Evolutionary conservation across 2,329 filamentous ascomycete genomes (phyloP).

Genomic region (Phyllachora maydis): DNA sequence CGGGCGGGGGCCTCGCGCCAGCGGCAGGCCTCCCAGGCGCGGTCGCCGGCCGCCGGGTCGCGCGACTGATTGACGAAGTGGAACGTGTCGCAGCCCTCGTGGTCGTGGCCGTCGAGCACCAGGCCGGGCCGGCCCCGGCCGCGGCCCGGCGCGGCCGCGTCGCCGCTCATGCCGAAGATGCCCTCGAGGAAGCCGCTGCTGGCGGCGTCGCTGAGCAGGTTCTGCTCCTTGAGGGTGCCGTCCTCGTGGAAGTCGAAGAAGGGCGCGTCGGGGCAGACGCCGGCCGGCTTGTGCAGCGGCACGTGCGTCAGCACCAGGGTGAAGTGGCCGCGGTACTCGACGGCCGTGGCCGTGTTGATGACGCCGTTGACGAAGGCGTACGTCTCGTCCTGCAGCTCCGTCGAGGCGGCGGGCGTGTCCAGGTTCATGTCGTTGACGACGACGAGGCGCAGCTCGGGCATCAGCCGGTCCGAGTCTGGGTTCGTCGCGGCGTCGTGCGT

Average conservation of each 20-base stretch:
- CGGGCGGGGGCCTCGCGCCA: slow-evolving; percentile 22
- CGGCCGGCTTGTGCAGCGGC: slow-evolving; percentile 64
- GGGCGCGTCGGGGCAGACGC: slow-evolving; percentile 67
- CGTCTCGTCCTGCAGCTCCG: slow-evolving; percentile 50
- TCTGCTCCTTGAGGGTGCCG: slow-evolving; percentile 73
- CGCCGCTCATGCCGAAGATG: slow-evolving; percentile 56
- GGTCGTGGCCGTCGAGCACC: slow-evolving; percentile 84
- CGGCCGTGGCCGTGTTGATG: slow-evolving; percentile 39
- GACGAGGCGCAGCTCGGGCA: slow-evolving; percentile 59
- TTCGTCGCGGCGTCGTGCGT: slow-evolving; percentile 20
- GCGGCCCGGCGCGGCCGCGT: slow-evolving; percentile 30
- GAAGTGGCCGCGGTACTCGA: slow-evolving; percentile 42
- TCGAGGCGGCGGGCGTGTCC: slow-evolving; percentile 55
- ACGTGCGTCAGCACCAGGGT: slow-evolving; percentile 85
- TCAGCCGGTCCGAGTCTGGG: slow-evolving; percentile 22
- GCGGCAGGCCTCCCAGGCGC: slow-evolving; percentile 25
- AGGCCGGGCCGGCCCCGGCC: slow-evolving; percentile 55
- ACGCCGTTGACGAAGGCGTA: slow-evolving; percentile 57
- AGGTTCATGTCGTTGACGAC: slow-evolving; percentile 88
- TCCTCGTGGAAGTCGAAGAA: slow-evolving; percentile 60
- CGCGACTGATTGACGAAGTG: slow-evolving; percentile 50
- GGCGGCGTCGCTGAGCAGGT: slow-evolving; percentile 58
- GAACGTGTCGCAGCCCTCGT: slow-evolving; percentile 78
- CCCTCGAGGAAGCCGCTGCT: slow-evolving; percentile 64
- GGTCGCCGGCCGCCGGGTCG: slow-evolving; percentile 14